Conservation (phyloP, 352 stramenopile species). For the Globisporangium paroecandrum region DNA sequence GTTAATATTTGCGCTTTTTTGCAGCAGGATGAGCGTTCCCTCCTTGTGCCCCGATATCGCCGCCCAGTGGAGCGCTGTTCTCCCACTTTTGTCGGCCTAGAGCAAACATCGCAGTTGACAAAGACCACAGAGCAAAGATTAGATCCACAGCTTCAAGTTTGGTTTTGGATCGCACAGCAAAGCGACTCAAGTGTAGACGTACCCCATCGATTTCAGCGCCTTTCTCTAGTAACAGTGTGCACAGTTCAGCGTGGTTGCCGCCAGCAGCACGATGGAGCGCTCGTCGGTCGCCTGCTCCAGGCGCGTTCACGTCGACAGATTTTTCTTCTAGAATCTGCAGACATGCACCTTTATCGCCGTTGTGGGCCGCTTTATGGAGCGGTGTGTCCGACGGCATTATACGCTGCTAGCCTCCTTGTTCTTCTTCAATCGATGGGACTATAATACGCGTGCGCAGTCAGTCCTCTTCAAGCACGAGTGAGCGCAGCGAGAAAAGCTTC, state of each 20-base stretch:
- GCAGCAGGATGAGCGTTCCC: conserved; percentile 75
- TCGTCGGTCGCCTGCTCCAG: conserved; percentile 81
- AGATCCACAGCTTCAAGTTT: background rate
- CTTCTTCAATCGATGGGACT: background rate
- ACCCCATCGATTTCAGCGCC: conserved; percentile 86
- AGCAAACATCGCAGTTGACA: background rate
- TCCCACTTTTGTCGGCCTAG: conserved; percentile 90
- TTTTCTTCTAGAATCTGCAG: conserved; percentile 87
- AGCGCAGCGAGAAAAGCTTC: background rate
- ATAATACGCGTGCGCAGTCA: no score
- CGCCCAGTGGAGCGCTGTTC: conserved; percentile 91
- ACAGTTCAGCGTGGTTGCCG: conserved; percentile 87
- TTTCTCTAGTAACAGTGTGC: conserved; percentile 81
- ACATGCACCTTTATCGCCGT: conserved; percentile 85
- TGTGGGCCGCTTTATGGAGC: conserved; percentile 89
- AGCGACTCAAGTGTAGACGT: conserved; percentile 17
- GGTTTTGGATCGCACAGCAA: background rate
- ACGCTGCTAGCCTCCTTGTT: background rate
- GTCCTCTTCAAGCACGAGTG: background rate
- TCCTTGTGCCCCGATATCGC: conserved; percentile 92
- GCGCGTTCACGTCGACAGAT: conserved; percentile 85
- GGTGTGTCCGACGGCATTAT: conserved; percentile 86
- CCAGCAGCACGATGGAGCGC: conserved; percentile 85
- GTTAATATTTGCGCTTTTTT: conserved; percentile 87
- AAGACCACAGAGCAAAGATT: background rate